Base-by-base conservation (phyloP, 2,329 filamentous ascomycete species). In the Paecilomyces formosus region DNA sequence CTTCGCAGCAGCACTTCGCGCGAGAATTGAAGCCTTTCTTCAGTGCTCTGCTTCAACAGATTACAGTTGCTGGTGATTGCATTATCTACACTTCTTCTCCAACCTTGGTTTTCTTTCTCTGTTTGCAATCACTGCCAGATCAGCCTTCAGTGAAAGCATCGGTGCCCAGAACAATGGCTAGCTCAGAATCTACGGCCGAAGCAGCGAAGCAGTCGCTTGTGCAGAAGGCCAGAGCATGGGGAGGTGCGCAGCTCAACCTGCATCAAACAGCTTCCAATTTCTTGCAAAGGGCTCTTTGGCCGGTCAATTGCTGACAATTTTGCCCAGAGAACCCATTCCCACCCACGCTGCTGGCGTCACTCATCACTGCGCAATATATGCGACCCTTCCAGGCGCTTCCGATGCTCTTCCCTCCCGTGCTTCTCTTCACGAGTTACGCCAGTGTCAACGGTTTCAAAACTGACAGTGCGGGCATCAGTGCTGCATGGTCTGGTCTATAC, bases 311-410 rank as follows among this genome's bases (percentile, higher is more conserved):
- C 24, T n/a, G 24, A 49, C 54, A n/a, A 50, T 30, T 58, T 60
- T 26, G 24, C 35, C 53, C 66, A 88, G 86, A 86, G 72, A 85
- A 82, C 60, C 80, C 86, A 8, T 80, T 89, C 31, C 84, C 86
- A 1, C 82, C 87, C 24, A 85, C 83, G 11, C 72, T 87, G 12
- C 81, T 88, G 51, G 86, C 87, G 58, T 86, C 85, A 8, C 77
- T 89, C 51, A 82, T 88, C 64, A 82, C 85, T 49, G 84, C 85
- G 11, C 84, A 88, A 65, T 83, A 88, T 75, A 77, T 82, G 51
- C 83, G 84, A n/a, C 86, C 87, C 7, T 85, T 87, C 71, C 85
- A 86, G 68, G 68, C 78, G 6, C 76, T 89, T 0, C 86, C 86
- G 3, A 85, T 89, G 81, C 72, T 86, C 62, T 88, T 89, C 69